A percentile compares a stretch with the other conserved stretches of the same genome.
Evolutionary conservation across 2,329 filamentous ascomycete genomes (phyloP).

Genomic region (Cucurbitaria berberidis): DNA sequence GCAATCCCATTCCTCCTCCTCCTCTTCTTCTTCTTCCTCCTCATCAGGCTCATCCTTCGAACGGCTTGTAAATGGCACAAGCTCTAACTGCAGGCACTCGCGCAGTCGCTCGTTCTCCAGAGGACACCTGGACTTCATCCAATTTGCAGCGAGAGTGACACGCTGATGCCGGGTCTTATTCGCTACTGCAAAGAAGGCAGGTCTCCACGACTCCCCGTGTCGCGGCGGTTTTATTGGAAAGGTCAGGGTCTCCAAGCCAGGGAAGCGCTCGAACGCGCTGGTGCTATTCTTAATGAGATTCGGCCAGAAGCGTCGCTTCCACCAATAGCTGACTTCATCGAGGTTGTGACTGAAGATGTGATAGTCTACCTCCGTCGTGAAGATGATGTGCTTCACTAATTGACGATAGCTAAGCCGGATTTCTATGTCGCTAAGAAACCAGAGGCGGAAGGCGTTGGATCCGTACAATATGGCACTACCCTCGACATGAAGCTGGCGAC

Average conservation of each 20-base stretch:
- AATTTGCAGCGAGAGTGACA: constrained; percentile 31
- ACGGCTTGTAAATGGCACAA: constrained; percentile 19
- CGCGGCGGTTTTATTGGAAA: constrained; percentile 31
- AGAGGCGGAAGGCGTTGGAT: constrained; percentile 52
- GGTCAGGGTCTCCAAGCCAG: constrained; percentile 30
- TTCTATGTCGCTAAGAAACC: constrained; percentile 14
- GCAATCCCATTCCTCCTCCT: constrained; percentile 27
- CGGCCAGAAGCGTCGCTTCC: constrained; percentile 40
- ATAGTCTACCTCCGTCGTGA: constrained; percentile 29
- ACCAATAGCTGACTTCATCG: constrained; percentile 34
- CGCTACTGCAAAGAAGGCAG: constrained; percentile 32
- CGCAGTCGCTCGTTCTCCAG: constrained; percentile 29
- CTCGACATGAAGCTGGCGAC: constrained; percentile 52
- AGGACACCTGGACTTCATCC: constrained; percentile 32
- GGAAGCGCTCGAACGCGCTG: constrained; percentile 28
- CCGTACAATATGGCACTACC: constrained; percentile 55
- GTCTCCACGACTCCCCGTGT: constrained; percentile 23
- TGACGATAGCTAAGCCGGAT: constrained; percentile 25
- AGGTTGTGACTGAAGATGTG: constrained; percentile 29
- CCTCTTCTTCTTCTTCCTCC: constrained; percentile 28
- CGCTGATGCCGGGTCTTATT: constrained; percentile 36
- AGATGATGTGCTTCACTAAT: constrained; percentile 29
- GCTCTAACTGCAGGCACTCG: constrained; percentile 33
- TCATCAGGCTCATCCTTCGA: constrained; percentile 25
- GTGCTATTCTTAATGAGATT: constrained; percentile 24